phyloP scores from a whole-genome alignment of 768 basidiomycete genomes.

The Auricularia sp. region DNA sequence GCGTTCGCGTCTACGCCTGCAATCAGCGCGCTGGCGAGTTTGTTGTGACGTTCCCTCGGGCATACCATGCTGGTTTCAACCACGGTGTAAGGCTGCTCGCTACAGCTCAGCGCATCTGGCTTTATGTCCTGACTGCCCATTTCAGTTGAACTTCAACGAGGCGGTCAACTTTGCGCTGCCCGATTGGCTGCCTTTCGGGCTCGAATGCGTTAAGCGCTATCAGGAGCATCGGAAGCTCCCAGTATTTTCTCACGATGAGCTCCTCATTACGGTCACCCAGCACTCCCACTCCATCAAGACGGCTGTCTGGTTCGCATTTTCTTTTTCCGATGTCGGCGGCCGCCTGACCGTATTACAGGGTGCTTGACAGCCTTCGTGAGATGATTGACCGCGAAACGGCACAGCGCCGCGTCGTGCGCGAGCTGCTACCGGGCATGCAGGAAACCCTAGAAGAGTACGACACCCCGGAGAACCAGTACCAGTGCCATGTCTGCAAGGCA shows the following conservation, averaged over 20 bases:
- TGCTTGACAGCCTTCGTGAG: slow-evolving; percentile 71
- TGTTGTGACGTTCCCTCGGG: slow-evolving; percentile 94
- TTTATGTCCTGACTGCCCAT: neutral
- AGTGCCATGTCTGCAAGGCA: slow-evolving; percentile 84
- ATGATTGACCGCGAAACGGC: slow-evolving; percentile 80
- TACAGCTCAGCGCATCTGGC: slow-evolving; percentile 4
- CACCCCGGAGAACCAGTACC: slow-evolving; percentile 87
- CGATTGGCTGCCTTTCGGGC: slow-evolving; percentile 84
- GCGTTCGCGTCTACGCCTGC: slow-evolving; percentile 86
- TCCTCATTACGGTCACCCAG: slow-evolving; percentile 94
- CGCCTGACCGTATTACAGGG: slow-evolving; percentile 29
- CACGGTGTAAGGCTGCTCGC: slow-evolving; percentile 64
- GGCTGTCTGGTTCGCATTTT: slow-evolving; percentile 61
- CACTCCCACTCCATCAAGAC: slow-evolving; percentile 89
- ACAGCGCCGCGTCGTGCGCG: slow-evolving; percentile 53
- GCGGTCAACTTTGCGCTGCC: slow-evolving; percentile 97
- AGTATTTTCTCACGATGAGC: slow-evolving; percentile 96
- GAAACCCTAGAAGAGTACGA: slow-evolving; percentile 74
- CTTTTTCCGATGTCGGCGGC: slow-evolving; percentile 4
- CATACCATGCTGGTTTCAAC: slow-evolving; percentile 97
- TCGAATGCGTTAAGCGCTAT: slow-evolving; percentile 83
- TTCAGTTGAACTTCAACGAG: slow-evolving; percentile 93
- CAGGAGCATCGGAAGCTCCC: slow-evolving; percentile 85
- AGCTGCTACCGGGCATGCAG: slow-evolving; percentile 34
- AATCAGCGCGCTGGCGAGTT: slow-evolving; percentile 97